A percentile compares a stretch with the other conserved stretches of the same genome.
Conservation (phyloP, 768 basidiomycete genomes). For the Termitomyces eurrhizus region DNA sequence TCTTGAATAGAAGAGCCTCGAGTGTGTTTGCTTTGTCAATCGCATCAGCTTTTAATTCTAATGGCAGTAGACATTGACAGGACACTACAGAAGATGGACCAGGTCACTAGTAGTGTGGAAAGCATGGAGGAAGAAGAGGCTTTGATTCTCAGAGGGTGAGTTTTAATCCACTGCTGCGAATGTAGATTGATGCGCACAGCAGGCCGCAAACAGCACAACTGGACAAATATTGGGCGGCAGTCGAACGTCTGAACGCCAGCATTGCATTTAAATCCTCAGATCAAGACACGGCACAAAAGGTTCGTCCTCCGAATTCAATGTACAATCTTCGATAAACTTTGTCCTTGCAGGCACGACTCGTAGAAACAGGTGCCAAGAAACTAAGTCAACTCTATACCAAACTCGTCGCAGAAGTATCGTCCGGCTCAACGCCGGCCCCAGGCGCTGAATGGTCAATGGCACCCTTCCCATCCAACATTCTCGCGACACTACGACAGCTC, state of each 20-base stretch:
- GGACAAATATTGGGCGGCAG: conserved; percentile 59
- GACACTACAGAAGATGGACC: conserved; percentile 73
- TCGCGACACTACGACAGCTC: conserved; percentile 55
- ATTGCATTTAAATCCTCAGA: conserved; percentile 73
- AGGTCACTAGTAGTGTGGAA: conserved; percentile 70
- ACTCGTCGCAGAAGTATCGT: conserved; percentile 81
- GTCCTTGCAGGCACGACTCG: conserved; percentile 50
- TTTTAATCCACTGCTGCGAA: not conserved
- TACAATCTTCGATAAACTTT: not conserved
- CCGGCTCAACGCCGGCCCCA: conserved; percentile 63
- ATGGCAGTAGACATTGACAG: conserved; percentile 67
- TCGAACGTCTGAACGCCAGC: conserved; percentile 74
- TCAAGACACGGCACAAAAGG: conserved; percentile 51
- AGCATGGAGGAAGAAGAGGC: conserved; percentile 77
- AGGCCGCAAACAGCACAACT: conserved; percentile 74
- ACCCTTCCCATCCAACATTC: conserved; percentile 52
- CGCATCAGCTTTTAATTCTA: not conserved
- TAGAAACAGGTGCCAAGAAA: conserved; percentile 83
- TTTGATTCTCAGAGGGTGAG: conserved; percentile 73
- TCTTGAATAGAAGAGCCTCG: conserved; percentile 63
- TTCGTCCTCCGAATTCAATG: conserved; percentile 18
- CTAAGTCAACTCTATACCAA: conserved; percentile 81
- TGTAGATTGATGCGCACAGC: not conserved
- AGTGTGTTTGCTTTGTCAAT: conserved; percentile 45
- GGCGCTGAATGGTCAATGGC: conserved; percentile 51